phyloP scores from a whole-genome alignment of 192 early-diverging fungal species.

The Backusella parvicylindrica region DNA sequence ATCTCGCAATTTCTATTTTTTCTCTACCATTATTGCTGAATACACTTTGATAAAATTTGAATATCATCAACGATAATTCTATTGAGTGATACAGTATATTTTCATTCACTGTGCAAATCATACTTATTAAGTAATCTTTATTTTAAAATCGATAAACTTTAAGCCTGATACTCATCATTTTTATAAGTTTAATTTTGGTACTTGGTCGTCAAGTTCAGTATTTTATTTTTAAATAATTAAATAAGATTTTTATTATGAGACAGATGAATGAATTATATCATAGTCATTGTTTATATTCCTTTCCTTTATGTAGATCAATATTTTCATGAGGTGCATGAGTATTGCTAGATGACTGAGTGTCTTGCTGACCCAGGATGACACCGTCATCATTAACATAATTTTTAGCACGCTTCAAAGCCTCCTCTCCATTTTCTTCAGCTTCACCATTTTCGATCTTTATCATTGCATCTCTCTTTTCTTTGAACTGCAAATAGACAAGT shows the following conservation, averaged over 20 bases:
- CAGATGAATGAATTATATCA: neutral
- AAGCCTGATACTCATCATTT: too few relatives aligned
- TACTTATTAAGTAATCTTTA: too few relatives aligned
- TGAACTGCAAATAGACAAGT: conserved; percentile 47
- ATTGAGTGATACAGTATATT: too few relatives aligned
- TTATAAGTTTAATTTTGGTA: too few relatives aligned
- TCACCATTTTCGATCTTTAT: neutral
- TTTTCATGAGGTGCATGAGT: neutral
- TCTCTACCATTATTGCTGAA: too few relatives aligned
- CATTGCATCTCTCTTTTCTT: conserved; percentile 13
- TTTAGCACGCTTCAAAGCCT: conserved; percentile 1
- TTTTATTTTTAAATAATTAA: neutral
- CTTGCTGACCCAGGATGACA: neutral
- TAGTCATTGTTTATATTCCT: neutral
- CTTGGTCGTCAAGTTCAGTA: too few relatives aligned
- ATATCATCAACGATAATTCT: too few relatives aligned
- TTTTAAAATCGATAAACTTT: too few relatives aligned
- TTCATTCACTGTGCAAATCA: too few relatives aligned
- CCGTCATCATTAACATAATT: conserved; percentile 6
- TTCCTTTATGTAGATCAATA: neutral
- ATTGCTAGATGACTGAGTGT: neutral
- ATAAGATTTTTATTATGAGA: neutral
- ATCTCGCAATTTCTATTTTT: too few relatives aligned
- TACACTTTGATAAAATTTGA: too few relatives aligned
- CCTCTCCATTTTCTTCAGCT: neutral